Evolutionary conservation across 2,329 filamentous ascomycete genomes (phyloP).

Genomic region (Sarocladium strictum): DNA sequence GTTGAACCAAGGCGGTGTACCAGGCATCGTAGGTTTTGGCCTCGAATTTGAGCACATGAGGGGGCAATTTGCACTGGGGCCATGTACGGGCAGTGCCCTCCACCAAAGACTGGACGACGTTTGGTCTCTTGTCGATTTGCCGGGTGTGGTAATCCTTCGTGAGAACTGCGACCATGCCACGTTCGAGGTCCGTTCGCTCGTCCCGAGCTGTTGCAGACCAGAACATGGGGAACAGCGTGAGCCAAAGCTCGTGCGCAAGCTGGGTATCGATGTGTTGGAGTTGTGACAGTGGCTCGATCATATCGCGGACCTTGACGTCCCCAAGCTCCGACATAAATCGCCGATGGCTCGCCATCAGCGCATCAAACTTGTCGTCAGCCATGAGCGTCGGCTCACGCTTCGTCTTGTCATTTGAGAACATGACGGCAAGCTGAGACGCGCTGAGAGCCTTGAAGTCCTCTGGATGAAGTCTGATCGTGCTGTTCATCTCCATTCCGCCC

Average conservation of each 20-base stretch:
- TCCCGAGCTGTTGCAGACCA: slow-evolving; percentile 87
- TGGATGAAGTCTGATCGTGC: slow-evolving; percentile 67
- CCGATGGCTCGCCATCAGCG: slow-evolving; percentile 69
- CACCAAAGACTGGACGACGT: slow-evolving; percentile 88
- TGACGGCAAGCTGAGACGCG: slow-evolving; percentile 65
- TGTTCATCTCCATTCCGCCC: slow-evolving; percentile 81
- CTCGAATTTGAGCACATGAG: slow-evolving; percentile 92
- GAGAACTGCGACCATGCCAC: slow-evolving; percentile 80
- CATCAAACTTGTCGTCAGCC: slow-evolving; percentile 76
- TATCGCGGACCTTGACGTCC: slow-evolving; percentile 80
- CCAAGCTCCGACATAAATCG: slow-evolving; percentile 80
- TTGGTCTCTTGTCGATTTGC: slow-evolving; percentile 90
- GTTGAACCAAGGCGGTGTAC: slow-evolving; percentile 88
- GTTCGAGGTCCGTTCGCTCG: slow-evolving; percentile 83
- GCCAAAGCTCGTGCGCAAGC: slow-evolving; percentile 85
- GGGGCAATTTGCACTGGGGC: slow-evolving; percentile 86
- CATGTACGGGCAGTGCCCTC: slow-evolving; percentile 79
- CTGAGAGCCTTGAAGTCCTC: slow-evolving; percentile 81
- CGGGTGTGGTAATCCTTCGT: slow-evolving; percentile 94
- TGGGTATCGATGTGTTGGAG: slow-evolving; percentile 83
- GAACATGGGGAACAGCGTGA: slow-evolving; percentile 82
- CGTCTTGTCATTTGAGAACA: slow-evolving; percentile 75
- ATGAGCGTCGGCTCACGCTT: slow-evolving; percentile 58
- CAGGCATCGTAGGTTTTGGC: slow-evolving; percentile 92
- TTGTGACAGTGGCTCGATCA: slow-evolving; percentile 85